Conservation (phyloP, 148 eudicot genomes). For the Nepenthes mirabilis region DNA sequence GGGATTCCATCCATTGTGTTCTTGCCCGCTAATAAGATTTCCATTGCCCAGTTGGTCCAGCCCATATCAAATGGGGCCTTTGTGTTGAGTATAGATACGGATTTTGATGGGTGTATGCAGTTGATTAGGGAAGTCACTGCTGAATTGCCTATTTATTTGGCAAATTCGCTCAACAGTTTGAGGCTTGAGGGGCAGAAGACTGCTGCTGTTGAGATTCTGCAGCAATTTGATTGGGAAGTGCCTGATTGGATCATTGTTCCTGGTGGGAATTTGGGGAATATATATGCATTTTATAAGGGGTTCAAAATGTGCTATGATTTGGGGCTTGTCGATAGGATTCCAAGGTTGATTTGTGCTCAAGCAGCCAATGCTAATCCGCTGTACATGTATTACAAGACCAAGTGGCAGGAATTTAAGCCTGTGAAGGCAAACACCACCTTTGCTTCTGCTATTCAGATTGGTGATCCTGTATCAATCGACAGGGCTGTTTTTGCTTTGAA, state of each 20-base stretch:
- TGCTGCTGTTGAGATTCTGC: constrained; percentile 74
- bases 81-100: constrained; percentile 41
- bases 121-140: constrained; percentile 80
- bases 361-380: constrained; percentile 93
- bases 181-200: constrained; percentile 80
- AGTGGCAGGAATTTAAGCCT: constrained; percentile 76
- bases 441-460: constrained; percentile 95
- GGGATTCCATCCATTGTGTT: constrained; percentile 88
- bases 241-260: constrained; percentile 98
- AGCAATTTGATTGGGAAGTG: constrained; percentile 94
- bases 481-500: constrained; percentile 74
- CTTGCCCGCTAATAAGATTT: constrained; percentile 63
- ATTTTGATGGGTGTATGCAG: constrained; percentile 73
- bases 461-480: constrained; percentile 91
- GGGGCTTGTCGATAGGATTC: constrained; percentile 79
- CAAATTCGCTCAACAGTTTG: constrained; percentile 70
- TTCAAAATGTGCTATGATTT: constrained; percentile 78
- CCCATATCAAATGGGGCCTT: constrained; percentile 84
- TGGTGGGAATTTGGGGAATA: constrained; percentile 87
- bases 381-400: constrained; percentile 56
- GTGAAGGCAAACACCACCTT: constrained; percentile 73
- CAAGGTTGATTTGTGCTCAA: constrained; percentile 86
- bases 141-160: constrained; percentile 74
- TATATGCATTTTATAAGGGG: constrained; percentile 88
- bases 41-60: constrained; percentile 76